Evolutionary conservation across 345 rosid species (phyloP), one percentile per base, ranked within the genome.

Genomic region (Noccaea bulbosa): DNA sequence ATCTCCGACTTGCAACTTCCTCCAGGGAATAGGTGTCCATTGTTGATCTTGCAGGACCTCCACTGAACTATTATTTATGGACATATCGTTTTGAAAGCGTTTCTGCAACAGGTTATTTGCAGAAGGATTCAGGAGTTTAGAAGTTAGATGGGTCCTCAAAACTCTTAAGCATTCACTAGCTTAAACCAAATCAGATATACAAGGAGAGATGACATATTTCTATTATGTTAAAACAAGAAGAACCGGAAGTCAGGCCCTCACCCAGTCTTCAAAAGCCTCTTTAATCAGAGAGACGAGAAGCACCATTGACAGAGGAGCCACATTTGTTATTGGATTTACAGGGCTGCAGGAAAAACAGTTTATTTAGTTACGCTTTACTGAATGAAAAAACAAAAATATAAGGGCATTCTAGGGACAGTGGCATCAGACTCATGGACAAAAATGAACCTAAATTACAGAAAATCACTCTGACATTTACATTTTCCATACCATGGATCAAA

Each of bases 261-360:
- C 94, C 94, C 92, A 88, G 77, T 89, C 98, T 82, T 92, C 98
- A 81, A 87, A 92, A 57, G 96, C 98, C 81, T 92, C 98, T 79
- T 92, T 92, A 62, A 87, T 75, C 57, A 92, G 94, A 75, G 98
- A 92, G 50, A 90, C 96, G 27, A 92, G 80, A 75, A 92, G 98
- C 83, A 92, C 96, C 88, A 89, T 44, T 76, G 80, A 81, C 76
- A 92, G 81, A 20, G 98, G 98, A 62, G 83, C 91, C 38, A 92
- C 84, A 82, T 92, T 92, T 38, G 98, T 92, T 50, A 89, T 77
- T 51, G 98, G 98, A 83, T 86, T 84, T 59, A 92, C 96, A 61
- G 98, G 96, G 71, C 98, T 92, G 94, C 83, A 81, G 45, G 41
- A 60, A 46, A 68, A 83, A 57, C 76, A 72, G 48, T 20, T 44